phyloP scores from a whole-genome alignment of 2,329 filamentous ascomycete genomes.

The Thelonectria olida region DNA sequence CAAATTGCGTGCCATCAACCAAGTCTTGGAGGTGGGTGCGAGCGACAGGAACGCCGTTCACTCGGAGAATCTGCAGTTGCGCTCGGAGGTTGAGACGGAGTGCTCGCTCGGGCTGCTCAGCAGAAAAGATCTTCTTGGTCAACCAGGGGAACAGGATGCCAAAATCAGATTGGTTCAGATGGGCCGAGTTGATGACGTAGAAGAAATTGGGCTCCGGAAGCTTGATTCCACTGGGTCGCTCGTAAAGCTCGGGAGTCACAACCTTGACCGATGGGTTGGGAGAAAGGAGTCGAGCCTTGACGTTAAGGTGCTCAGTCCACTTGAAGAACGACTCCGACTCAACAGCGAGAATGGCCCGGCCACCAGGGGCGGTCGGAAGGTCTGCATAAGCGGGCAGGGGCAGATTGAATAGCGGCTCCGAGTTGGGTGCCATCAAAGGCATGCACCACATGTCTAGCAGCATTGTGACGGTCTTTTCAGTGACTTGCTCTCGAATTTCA shows the following conservation, averaged over 20 bases:
- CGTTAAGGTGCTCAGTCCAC: conserved; percentile 77
- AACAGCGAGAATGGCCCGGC: conserved; percentile 72
- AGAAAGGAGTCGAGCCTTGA: conserved; percentile 73
- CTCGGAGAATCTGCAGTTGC: conserved; percentile 64
- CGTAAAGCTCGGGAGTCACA: conserved; percentile 53
- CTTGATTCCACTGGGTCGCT: conserved; percentile 53
- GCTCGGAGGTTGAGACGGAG: conserved; percentile 68
- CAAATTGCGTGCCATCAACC: conserved; percentile 55
- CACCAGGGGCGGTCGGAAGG: conserved; percentile 58
- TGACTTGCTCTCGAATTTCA: conserved; percentile 71
- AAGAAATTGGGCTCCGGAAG: conserved; percentile 73
- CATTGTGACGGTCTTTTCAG: conserved; percentile 70
- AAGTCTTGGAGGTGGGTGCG: conserved; percentile 61
- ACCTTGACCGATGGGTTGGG: conserved; percentile 57
- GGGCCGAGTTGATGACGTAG: conserved; percentile 77
- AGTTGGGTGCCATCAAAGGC: conserved; percentile 71
- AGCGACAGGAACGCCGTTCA: conserved; percentile 58
- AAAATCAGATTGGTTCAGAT: conserved; percentile 86
- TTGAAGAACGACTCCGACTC: conserved; percentile 82
- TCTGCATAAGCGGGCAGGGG: conserved; percentile 75
- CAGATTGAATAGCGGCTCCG: conserved; percentile 72
- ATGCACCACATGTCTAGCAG: conserved; percentile 86
- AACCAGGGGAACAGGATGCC: conserved; percentile 82
- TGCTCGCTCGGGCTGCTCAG: conserved; percentile 66
- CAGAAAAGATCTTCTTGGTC: conserved; percentile 65